Conservation (phyloP, 805 yeast genomes). For the Candida germanica region DNA sequence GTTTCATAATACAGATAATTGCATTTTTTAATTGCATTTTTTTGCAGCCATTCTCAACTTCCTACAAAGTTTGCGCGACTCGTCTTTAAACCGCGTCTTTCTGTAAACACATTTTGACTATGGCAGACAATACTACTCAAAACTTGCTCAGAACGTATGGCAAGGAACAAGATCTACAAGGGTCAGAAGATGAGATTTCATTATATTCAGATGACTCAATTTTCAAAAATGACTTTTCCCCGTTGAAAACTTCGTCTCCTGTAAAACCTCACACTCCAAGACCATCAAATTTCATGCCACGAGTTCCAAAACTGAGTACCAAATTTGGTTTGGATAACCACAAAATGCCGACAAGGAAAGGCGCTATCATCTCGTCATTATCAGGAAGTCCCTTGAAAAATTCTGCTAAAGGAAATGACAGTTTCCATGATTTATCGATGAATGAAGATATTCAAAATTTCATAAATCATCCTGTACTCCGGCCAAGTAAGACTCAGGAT, state of each 20-base stretch:
- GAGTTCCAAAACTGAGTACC: background rate
- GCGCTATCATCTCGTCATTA: conserved; percentile 1
- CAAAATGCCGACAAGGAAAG: no score
- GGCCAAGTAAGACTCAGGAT: background rate
- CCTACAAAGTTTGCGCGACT: no score
- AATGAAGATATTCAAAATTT: conserved; percentile 4
- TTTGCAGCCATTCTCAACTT: no score
- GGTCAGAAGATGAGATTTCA: conserved; percentile 11
- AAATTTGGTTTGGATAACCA: background rate
- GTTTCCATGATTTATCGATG: conserved; percentile 4
- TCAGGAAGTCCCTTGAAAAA: conserved; percentile 7
- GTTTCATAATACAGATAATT: no score
- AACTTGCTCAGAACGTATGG: conserved; percentile 6
- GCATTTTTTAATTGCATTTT: no score
- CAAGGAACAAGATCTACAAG: background rate
- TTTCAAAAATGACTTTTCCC: conserved; percentile 7
- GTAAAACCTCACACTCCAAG: conserved; percentile 7
- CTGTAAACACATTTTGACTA: conserved; percentile 7
- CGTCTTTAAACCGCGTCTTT: conserved; percentile 1
- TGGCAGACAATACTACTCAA: conserved; percentile 7
- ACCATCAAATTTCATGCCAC: conserved; percentile 5
- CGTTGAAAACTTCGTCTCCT: conserved; percentile 4
- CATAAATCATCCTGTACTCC: conserved; percentile 1
- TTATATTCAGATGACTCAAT: conserved; percentile 15
- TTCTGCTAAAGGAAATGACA: background rate